Conservation (phyloP, 2,329 filamentous ascomycete species). For the Blastomyces parvus region DNA sequence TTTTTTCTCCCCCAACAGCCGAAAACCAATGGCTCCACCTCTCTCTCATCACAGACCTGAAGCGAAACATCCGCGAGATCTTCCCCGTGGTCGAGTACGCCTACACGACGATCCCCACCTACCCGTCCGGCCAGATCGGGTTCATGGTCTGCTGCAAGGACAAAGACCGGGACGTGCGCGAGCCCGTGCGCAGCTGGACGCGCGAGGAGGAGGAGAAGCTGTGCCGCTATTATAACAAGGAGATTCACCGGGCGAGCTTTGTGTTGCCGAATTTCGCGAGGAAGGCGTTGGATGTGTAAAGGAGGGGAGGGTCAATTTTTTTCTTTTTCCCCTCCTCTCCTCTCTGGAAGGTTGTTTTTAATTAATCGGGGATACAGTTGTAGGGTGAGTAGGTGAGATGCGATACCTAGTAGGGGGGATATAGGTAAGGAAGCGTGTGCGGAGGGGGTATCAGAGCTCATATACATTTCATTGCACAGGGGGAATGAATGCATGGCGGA, state of each 20-base stretch:
- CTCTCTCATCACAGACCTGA: constrained; percentile 82
- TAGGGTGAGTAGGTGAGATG: not conserved
- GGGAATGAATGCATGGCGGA: not conserved
- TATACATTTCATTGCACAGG: not conserved
- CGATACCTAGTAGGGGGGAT: too few species aligned
- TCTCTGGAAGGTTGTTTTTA: not conserved
- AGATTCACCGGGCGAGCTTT: constrained; percentile 92
- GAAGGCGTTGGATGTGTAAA: constrained; percentile 47
- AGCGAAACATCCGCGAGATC: constrained; percentile 92
- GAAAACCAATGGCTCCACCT: constrained; percentile 99
- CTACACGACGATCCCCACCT: constrained; percentile 97
- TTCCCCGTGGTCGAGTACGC: constrained; percentile 98
- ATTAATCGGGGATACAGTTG: not conserved
- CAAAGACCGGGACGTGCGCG: constrained; percentile 67
- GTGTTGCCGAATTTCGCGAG: constrained; percentile 87
- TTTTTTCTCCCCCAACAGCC: constrained; percentile 44
- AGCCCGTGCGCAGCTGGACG: constrained; percentile 71
- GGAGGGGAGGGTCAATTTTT: not conserved
- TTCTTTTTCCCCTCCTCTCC: not conserved
- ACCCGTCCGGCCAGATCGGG: constrained; percentile 96
- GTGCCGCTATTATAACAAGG: constrained; percentile 94
- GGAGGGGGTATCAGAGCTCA: too few species aligned
- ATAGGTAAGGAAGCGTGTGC: not conserved
- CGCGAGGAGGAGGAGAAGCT: constrained; percentile 83
- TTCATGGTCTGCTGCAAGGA: constrained; percentile 99